Conservation (phyloP, 208 protist species). For the Novymonas esmeraldas region DNA sequence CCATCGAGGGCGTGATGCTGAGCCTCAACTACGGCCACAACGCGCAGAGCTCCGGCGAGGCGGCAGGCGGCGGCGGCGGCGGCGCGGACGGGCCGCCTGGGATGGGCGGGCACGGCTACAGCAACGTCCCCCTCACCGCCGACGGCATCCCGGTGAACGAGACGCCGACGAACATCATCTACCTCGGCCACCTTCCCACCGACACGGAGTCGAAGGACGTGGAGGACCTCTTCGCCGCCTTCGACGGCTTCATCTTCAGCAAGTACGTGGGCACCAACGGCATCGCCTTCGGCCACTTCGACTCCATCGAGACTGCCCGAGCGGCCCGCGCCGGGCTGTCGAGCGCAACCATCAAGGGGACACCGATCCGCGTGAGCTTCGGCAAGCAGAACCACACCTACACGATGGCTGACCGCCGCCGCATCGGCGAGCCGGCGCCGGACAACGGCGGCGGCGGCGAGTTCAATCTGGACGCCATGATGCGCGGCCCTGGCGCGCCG, state of each 20-base stretch:
- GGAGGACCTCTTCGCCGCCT: conserved; percentile 67
- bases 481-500: conserved; percentile 33
- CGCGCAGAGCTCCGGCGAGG: conserved; percentile 31
- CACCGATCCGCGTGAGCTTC: conserved; percentile 79
- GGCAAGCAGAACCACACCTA: conserved; percentile 81
- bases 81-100: conserved; percentile 7
- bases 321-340: conserved; percentile 59
- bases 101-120: conserved; percentile 7
- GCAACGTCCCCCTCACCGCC: conserved; percentile 17
- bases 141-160: conserved; percentile 72
- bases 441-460: conserved; percentile 14
- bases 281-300: conserved; percentile 89
- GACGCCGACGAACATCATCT: conserved; percentile 84
- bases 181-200: conserved; percentile 76
- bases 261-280: conserved; percentile 64
- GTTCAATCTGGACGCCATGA: conserved; percentile 52
- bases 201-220: conserved; percentile 68
- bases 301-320: conserved; percentile 66
- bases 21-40: conserved; percentile 85
- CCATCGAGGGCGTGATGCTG: conserved; percentile 74
- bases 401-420: conserved; percentile 67
- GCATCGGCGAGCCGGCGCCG: conserved; percentile 25
- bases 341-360: conserved; percentile 59
- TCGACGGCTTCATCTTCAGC: conserved; percentile 87
- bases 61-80: conserved; percentile 7